Base-by-base conservation (phyloP, 108 stramenopile genomes). In the Fistulifera pelliculosa region DNA sequence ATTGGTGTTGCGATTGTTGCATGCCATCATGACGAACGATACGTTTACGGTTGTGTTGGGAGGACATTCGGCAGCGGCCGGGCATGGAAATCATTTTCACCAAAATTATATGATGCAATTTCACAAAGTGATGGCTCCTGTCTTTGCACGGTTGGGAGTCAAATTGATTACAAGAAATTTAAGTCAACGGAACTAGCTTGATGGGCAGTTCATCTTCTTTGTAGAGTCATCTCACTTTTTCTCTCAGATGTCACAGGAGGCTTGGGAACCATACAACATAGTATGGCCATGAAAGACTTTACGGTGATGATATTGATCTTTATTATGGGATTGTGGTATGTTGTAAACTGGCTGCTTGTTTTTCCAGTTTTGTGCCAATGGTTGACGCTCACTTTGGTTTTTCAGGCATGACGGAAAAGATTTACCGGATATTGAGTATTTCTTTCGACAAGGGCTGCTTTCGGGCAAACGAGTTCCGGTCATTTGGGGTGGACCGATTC, bases 1-100 rank as follows among this genome's bases (percentile, higher is more conserved):
- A 41, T 60, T 91, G 45, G 72, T 79, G 45, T 71, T 80, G 21
- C 70, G 87, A 27, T 65, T 93, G 16, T 58, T 86, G 26, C 90
- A 93, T 70, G 82, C 90, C 41, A 80, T 93, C 73, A 81, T 88
- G 78, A 87, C 87, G 53, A 73, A 80, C 45, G 80, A 79, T 53
- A 71, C 62, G 1, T 93, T 93, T 54, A 83, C 76, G 1, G 69
- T 93, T 11, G 85, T 88, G 2, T 26, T 90, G 55, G 76, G 67
- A 25, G 77, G 79, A 19, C 74, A 80, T 63, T 73, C 75, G 12
- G 59, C 79, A 2, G 71, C 79, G 18, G 79, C 79, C 14, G 79
- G 79, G 0, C 79, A 80, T 51, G 88, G 86, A 25, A 90, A 90
- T 65, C 79, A 85, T 44, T 85, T 75, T 49, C 62, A 58, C 27